Base-by-base conservation (phyloP, 202 grass and related monocot genomes). In the Carex arenaria region DNA sequence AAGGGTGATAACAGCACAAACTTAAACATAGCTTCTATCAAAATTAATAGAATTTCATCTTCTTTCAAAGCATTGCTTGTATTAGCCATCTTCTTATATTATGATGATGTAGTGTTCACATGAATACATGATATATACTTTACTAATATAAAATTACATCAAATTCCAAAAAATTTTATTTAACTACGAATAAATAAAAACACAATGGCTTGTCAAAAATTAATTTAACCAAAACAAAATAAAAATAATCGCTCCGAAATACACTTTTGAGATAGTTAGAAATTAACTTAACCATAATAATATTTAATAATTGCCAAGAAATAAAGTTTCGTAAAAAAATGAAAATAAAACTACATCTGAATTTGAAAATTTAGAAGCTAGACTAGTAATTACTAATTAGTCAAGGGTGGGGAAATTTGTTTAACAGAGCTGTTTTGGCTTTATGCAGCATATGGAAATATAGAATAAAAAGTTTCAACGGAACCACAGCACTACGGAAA, bases 321-420 rank as follows among this genome's bases (percentile, higher is more conserved):
- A 17, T 18, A n/a, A 57, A 15, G 4, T 7, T 43, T 43, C 7
- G 6, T 4, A 15, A 6, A 4, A 67, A 36, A 36, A 15, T 36
- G 2, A 36, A 67, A 67, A 36, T 13, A 36, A 34, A 7, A 5
- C 32, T 18, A n/a, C 2, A 18, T 17, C 31, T 67, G 4, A 28
- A 68, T 68, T 68, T 68, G 34, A 68, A 47, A 47, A 10, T 18
- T 67, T 5, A 18, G 28, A 66, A 17, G 12, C 63, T 34, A 34
- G 28, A 15, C 0, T 6, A 13, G 65, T 15, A 40, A 38, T 15
- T 7, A 34, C 1, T 26, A 40, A 5, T 38, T 26, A 26, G 0
- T 26, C 0, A 26, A 0, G 0, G 1, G 26, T 1, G 1, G 26
- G 26, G 0, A 26, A 26, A n/a, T n/a, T n/a, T n/a, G n/a, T n/a